A percentile compares a stretch with the other conserved stretches of the same genome.
phyloP scores from a whole-genome alignment of 768 basidiomycete genomes.

The Suillus weaverae region DNA sequence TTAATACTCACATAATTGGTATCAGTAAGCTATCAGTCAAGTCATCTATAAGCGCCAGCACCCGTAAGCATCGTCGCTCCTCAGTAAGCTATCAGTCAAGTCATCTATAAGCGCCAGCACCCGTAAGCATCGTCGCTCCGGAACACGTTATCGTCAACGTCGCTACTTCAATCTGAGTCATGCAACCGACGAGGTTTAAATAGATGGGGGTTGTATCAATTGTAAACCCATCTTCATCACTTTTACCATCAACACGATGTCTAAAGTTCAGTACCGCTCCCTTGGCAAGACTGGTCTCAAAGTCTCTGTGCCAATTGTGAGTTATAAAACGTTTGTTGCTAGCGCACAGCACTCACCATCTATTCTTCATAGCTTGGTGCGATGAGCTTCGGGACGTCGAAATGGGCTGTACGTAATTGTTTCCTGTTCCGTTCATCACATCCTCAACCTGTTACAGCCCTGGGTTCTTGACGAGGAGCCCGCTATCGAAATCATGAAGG shows the following conservation, averaged over 20 bases:
- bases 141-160: neutral
- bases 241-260: slow-evolving; percentile 17
- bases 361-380: slow-evolving; percentile 24
- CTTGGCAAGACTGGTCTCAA: slow-evolving; percentile 34
- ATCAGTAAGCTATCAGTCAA: too few relatives aligned
- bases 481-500: slow-evolving; percentile 35
- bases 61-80: neutral
- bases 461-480: slow-evolving; percentile 31
- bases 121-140: neutral
- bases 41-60: too few relatives aligned
- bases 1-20: too few relatives aligned
- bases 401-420: slow-evolving; percentile 24
- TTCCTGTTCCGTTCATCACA: neutral
- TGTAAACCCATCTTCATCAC: slow-evolving; percentile 10
- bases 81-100: too few relatives aligned
- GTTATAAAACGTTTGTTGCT: slow-evolving; percentile 2
- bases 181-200: slow-evolving; percentile 8
- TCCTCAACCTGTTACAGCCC: slow-evolving; percentile 7
- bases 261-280: slow-evolving; percentile 30
- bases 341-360: neutral
- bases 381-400: slow-evolving; percentile 27
- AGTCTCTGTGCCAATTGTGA: slow-evolving; percentile 36
- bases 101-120: too few relatives aligned
- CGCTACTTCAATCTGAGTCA: neutral
- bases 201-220: slow-evolving; percentile 24